These are phyloP conservation scores for Cicer arietinum DNA, from an alignment of 306 rosid genomes.

Conservation along the genomic window DNA sequence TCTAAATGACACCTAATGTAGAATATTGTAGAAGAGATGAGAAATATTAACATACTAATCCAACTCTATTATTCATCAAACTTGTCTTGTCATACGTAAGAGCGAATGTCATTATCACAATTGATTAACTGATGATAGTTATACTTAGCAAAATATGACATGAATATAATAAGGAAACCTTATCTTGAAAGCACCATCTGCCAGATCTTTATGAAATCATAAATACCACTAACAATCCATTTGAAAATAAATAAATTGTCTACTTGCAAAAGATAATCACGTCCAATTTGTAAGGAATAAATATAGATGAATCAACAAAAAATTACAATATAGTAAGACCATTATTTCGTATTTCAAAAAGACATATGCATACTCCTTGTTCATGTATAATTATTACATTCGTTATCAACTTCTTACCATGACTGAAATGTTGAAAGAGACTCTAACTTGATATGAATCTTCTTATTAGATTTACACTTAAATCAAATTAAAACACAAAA, in stretches of 20 bases:
- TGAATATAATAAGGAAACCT: not conserved
- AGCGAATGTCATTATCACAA: not conserved
- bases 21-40: no score
- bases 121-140: not conserved
- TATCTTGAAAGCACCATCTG: not conserved
- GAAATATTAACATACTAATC: not conserved
- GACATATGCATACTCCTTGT: not conserved
- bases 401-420: not conserved
- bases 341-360: not conserved
- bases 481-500: not conserved
- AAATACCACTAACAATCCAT: constrained; percentile 18
- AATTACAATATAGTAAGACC: not conserved
- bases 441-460: not conserved
- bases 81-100: not conserved
- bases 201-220: constrained; percentile 8
- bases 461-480: constrained; percentile 4
- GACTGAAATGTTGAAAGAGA: constrained; percentile 11
- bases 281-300: not conserved
- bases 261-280: not conserved
- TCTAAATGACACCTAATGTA: no score
- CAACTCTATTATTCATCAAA: not conserved
- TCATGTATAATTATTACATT: not conserved
- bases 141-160: not conserved
- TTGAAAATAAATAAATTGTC: not conserved
- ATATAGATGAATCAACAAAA: not conserved